Evolutionary conservation across 768 basidiomycete species (phyloP).

Genomic region (Phylloporus rhodoxanthus): DNA sequence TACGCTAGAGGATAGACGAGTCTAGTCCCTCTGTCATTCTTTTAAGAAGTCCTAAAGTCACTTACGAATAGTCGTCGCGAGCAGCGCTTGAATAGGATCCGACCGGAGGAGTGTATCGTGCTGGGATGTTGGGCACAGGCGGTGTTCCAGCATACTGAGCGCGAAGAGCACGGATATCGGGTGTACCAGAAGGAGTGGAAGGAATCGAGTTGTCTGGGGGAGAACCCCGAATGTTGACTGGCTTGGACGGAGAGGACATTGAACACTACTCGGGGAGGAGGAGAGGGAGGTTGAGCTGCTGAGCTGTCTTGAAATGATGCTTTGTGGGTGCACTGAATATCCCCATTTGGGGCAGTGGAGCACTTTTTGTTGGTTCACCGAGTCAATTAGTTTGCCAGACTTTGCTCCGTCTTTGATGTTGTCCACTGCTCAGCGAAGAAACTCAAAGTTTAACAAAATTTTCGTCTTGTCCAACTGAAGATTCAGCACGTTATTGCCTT

Average conservation of each 20-base stretch:
- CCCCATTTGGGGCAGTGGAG: not conserved
- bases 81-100: constrained; percentile 7
- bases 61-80: constrained; percentile 10
- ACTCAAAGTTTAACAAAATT: too few relatives aligned
- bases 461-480: too few relatives aligned
- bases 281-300: not conserved
- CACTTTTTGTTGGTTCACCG: too few relatives aligned
- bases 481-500: too few relatives aligned
- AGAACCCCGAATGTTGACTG: constrained; percentile 42
- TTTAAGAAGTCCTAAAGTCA: not conserved
- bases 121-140: constrained; percentile 46
- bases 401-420: too few relatives aligned
- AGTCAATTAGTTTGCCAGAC: too few relatives aligned
- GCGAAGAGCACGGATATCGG: constrained; percentile 58
- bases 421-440: too few relatives aligned
- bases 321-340: not conserved
- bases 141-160: constrained; percentile 60
- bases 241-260: constrained; percentile 55
- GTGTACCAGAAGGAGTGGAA: constrained; percentile 48
- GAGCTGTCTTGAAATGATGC: not conserved
- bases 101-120: constrained; percentile 48
- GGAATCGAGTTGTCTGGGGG: constrained; percentile 9
- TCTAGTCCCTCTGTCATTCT: constrained; percentile 10
- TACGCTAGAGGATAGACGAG: constrained; percentile 32
- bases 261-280: not conserved